Base-by-base conservation (phyloP, 2,329 filamentous ascomycete genomes). In the Penicillium sclerotigenum region DNA sequence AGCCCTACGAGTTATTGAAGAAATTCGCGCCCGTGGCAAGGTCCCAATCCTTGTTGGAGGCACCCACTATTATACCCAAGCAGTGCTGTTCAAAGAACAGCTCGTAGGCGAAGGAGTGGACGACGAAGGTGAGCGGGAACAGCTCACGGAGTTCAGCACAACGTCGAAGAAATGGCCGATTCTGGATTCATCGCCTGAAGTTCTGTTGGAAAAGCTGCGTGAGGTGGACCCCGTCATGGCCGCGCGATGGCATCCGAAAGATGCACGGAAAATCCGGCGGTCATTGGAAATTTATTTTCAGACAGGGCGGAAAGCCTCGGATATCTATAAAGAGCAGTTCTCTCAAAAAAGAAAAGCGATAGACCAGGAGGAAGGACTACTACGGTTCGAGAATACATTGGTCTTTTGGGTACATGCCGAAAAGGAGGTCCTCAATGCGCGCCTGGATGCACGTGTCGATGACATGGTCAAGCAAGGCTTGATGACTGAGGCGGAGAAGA, bases 21-120 rank as follows among this genome's bases (percentile, higher is more conserved):
- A 94, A 40, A 96, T 99, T 52, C 83, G 88, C 47, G 78, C 78
- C 8, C 82, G 93, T 65, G 90, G 91, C 0, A 89, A 88, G 59
- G 73, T 97, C 13, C 94, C 94, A 0, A 91, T 99, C 28, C 77
- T 99, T 0, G 94, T 97, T 1, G 94, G 94, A 26, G 94, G 94
- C 9, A 96, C 93, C 11, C 91, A 96, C 68, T 99, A 97, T 76
- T 99, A 99, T 69, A 88, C 90, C 0, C 91, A 97, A 67, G 86
- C 90, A 0, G 80, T 99, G 16, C 80, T 99, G 3, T 96, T 97
- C 70, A 83, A 89, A 33, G 86, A 92, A 61, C 81, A 82, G 16
- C 73, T 92, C 7, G 79, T 89, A 1, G 77, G 57, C 38, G 67
- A 69, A 28, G 67, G 64, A 2, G 54, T 62, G 7, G 67, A 66